A percentile compares a stretch with the other conserved stretches of the same genome.
These are phyloP conservation scores for Colletotrichum sp. DNA, from an alignment of 2,329 filamentous ascomycete species.

Conservation along the genomic window DNA sequence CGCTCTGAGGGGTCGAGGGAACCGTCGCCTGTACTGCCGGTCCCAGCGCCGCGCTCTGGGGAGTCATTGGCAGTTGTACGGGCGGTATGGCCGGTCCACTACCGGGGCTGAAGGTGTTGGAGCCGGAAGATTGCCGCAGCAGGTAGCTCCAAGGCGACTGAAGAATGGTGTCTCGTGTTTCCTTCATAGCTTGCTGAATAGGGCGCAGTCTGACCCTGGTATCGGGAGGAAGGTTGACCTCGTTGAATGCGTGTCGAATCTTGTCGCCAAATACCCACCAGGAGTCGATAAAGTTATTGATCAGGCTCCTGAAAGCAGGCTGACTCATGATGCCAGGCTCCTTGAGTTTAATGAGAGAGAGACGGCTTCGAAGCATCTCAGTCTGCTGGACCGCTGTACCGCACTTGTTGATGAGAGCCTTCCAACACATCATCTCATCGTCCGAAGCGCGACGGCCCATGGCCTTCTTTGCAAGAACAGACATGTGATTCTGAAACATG, in stretches of 20 bases:
- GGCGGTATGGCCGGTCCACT: constrained; percentile 32
- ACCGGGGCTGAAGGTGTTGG: constrained; percentile 23
- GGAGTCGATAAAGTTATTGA: constrained; percentile 74
- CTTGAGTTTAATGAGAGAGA: constrained; percentile 83
- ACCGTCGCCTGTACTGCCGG: constrained; percentile 91
- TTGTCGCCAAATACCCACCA: constrained; percentile 70
- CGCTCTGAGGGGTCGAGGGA: constrained; percentile 70
- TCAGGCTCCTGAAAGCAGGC: constrained; percentile 69
- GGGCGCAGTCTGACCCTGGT: constrained; percentile 78
- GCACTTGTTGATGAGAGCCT: constrained; percentile 73
- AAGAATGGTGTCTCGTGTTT: constrained; percentile 75
- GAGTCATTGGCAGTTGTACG: constrained; percentile 75
- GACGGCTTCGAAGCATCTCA: constrained; percentile 71
- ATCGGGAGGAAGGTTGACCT: constrained; percentile 63
- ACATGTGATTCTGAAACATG: constrained; percentile 70
- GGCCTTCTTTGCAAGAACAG: constrained; percentile 66
- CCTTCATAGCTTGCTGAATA: constrained; percentile 82
- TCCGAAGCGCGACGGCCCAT: constrained; percentile 65
- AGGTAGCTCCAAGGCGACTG: constrained; percentile 62
- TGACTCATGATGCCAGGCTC: constrained; percentile 77
- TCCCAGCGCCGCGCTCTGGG: constrained; percentile 85
- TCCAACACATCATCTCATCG: constrained; percentile 69
- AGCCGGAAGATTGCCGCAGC: constrained; percentile 28
- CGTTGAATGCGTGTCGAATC: constrained; percentile 60
- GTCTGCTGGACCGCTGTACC: constrained; percentile 74